Evolutionary conservation across 2,329 filamentous ascomycete species (phyloP).

Genomic region (Colletotrichum neosansevieriae): DNA sequence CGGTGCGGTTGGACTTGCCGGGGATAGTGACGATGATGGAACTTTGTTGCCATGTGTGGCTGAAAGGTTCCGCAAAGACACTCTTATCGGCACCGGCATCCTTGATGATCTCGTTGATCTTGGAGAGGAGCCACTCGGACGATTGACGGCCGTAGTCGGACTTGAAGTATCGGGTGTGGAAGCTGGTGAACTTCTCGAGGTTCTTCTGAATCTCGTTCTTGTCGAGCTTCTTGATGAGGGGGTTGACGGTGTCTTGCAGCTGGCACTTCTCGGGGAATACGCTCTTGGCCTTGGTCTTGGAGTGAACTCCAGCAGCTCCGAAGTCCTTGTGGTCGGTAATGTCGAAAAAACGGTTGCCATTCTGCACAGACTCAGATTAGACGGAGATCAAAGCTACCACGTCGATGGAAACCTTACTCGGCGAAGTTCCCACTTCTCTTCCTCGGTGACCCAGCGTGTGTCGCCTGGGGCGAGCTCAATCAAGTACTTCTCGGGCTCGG

Average conservation of each 20-base stretch:
- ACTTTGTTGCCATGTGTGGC: constrained; percentile 88
- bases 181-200: constrained; percentile 81
- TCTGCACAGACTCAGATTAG: constrained; percentile 59
- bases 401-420: constrained; percentile 66
- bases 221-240: constrained; percentile 76
- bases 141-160: constrained; percentile 84
- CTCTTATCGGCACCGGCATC: constrained; percentile 76
- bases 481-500: constrained; percentile 70
- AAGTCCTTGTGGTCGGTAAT: constrained; percentile 82
- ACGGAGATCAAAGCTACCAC: neutral
- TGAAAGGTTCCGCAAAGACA: constrained; percentile 79
- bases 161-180: constrained; percentile 87
- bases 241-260: constrained; percentile 74
- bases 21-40: constrained; percentile 94
- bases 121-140: constrained; percentile 85
- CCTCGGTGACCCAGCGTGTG: constrained; percentile 89
- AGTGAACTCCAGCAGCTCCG: constrained; percentile 59
- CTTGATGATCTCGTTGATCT: constrained; percentile 78
- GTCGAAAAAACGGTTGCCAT: constrained; percentile 92
- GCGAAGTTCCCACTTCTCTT: constrained; percentile 93
- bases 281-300: constrained; percentile 51
- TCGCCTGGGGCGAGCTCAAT: constrained; percentile 89
- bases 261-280: constrained; percentile 76
- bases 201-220: constrained; percentile 83
- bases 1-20: constrained; percentile 83